Percentiles rank a stretch among this genome's conserved stretches.
phyloP scores from a whole-genome alignment of 306 rosid genomes.

The Trifolium subterraneum region DNA sequence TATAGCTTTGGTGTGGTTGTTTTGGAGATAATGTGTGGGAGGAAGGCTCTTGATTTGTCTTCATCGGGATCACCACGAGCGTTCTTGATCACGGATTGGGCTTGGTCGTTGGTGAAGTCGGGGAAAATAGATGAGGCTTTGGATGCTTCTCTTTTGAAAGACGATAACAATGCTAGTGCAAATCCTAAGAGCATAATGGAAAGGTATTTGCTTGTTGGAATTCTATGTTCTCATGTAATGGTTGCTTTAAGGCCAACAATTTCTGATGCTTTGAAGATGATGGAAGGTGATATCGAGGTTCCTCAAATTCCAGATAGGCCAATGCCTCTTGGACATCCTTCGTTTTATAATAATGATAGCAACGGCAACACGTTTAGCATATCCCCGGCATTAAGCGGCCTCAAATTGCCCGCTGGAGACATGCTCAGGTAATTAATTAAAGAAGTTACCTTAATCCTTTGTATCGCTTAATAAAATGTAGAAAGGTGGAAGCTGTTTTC shows the following conservation, averaged over 20 bases:
- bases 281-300: constrained; percentile 94
- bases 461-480: constrained; percentile 18
- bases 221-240: constrained; percentile 93
- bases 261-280: constrained; percentile 86
- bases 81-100: constrained; percentile 95
- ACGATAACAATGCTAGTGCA: constrained; percentile 53
- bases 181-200: constrained; percentile 95
- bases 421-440: constrained; percentile 88
- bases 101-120: constrained; percentile 85
- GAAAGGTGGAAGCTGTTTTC: constrained; percentile 13
- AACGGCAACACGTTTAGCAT: constrained; percentile 64
- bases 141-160: constrained; percentile 60
- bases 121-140: constrained; percentile 70
- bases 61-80: constrained; percentile 65
- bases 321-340: constrained; percentile 88
- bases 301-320: constrained; percentile 92
- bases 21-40: constrained; percentile 96
- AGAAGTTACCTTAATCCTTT: constrained; percentile 34
- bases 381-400: constrained; percentile 82
- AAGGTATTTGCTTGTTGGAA: constrained; percentile 82
- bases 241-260: constrained; percentile 94
- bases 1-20: constrained; percentile 98
- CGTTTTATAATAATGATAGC: constrained; percentile 44
- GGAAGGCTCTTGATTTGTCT: constrained; percentile 89
- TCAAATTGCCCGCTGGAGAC: constrained; percentile 61